Percentiles rank a stretch among this genome's conserved stretches.
Evolutionary conservation across 1,139 yeast species (phyloP).

Genomic region (Candida glucosophila): DNA sequence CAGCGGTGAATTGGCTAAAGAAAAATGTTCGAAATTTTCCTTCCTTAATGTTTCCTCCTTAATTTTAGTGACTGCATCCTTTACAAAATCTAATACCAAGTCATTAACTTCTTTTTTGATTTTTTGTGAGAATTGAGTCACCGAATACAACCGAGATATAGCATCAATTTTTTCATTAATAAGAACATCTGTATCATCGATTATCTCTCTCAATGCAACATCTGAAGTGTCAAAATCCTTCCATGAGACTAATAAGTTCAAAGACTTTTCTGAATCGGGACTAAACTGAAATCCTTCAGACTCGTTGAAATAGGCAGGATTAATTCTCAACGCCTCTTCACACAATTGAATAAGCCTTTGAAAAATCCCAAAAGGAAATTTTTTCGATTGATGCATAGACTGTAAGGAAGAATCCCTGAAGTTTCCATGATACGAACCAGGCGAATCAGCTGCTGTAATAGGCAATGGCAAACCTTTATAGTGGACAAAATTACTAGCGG

Average conservation of each 20-base stretch:
- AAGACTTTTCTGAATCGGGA: constrained; percentile 64
- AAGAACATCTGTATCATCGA: constrained; percentile 59
- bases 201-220: constrained; percentile 52
- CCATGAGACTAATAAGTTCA: constrained; percentile 48
- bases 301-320: constrained; percentile 43
- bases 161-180: constrained; percentile 66
- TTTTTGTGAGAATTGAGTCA: constrained; percentile 70
- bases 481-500: constrained; percentile 10
- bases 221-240: constrained; percentile 52
- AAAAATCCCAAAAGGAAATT: constrained; percentile 61
- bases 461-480: constrained; percentile 60
- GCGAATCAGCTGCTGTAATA: constrained; percentile 10
- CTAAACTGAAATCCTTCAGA: constrained; percentile 39
- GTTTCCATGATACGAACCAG: constrained; percentile 18
- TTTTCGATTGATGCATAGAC: constrained; percentile 20
- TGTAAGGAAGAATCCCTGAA: constrained; percentile 15
- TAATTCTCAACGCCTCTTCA: constrained; percentile 67
- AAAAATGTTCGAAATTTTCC: constrained; percentile 8
- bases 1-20: background rate
- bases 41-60: constrained; percentile 29
- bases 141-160: constrained; percentile 66
- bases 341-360: constrained; percentile 60
- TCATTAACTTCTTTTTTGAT: constrained; percentile 76
- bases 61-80: constrained; percentile 51
- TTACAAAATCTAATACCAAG: constrained; percentile 58